A percentile compares a stretch with the other conserved stretches of the same genome.
Conservation (phyloP, 164 flowering plant genomes). For the Magnolia officinalis region DNA sequence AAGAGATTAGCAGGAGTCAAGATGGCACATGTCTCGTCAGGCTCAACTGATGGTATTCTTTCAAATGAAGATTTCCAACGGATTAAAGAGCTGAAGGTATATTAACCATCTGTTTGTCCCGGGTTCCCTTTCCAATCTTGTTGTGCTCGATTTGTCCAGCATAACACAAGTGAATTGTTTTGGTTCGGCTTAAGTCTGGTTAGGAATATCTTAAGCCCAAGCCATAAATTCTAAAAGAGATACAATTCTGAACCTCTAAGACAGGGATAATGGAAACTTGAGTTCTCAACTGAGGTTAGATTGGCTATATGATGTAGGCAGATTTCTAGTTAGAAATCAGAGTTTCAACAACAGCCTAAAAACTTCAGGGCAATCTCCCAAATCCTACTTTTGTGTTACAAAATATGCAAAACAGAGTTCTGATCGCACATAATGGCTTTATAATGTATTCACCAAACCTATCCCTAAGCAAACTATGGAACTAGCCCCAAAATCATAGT, state of each 20-base stretch:
- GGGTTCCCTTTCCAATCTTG: neutral
- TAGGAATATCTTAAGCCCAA: neutral
- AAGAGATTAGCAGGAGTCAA: conserved; percentile 60
- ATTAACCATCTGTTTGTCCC: neutral
- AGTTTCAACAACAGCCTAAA: neutral
- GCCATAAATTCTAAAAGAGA: neutral
- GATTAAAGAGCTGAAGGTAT: conserved; percentile 78
- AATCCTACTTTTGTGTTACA: neutral
- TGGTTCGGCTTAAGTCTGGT: neutral
- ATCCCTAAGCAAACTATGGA: neutral
- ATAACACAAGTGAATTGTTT: neutral
- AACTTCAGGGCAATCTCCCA: neutral
- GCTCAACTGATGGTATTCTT: conserved; percentile 60
- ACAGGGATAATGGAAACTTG: neutral
- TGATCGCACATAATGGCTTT: neutral
- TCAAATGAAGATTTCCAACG: conserved; percentile 83
- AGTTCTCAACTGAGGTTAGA: neutral
- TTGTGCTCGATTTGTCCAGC: neutral
- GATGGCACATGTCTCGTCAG: conserved; percentile 22
- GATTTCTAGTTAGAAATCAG: neutral
- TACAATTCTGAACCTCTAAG: neutral
- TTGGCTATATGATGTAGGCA: neutral
- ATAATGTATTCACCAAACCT: neutral
- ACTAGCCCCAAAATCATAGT: neutral
- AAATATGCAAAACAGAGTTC: neutral